Evolutionary conservation across 805 yeast genomes (phyloP).

Genomic region (Spathaspora hagerdaliae): DNA sequence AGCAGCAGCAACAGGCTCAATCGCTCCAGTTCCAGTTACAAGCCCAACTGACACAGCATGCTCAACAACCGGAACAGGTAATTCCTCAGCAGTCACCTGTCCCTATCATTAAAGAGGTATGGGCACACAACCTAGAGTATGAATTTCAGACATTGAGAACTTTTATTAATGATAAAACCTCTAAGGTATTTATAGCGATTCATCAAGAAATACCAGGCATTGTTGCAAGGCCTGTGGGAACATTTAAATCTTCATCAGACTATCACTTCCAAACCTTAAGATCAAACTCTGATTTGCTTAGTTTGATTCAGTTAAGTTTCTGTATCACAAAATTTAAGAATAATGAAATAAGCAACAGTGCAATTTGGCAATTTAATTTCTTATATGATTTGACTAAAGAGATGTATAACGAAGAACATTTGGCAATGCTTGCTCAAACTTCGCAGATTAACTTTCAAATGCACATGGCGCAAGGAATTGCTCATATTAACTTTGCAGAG

Average conservation of each 20-base stretch:
- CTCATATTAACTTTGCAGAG: conserved; percentile 77
- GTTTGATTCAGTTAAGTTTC: conserved; percentile 69
- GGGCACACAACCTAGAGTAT: conserved; percentile 64
- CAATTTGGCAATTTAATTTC: conserved; percentile 98
- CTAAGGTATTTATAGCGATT: conserved; percentile 53
- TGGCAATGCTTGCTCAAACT: conserved; percentile 72
- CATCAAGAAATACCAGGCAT: conserved; percentile 96
- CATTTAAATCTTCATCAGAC: conserved; percentile 82
- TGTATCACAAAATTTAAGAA: conserved; percentile 36
- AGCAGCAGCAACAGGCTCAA: conserved; percentile 13
- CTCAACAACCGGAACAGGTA: conserved; percentile 17
- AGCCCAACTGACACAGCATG: conserved; percentile 19
- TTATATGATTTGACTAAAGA: conserved; percentile 69
- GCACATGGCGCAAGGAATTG: conserved; percentile 75
- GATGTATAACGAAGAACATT: conserved; percentile 84
- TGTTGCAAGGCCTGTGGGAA: conserved; percentile 92
- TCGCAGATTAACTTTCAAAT: conserved; percentile 74
- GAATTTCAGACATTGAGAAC: conserved; percentile 63
- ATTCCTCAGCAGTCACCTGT: conserved; percentile 28
- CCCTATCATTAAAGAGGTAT: conserved; percentile 65
- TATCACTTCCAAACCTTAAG: conserved; percentile 95
- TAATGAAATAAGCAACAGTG: conserved; percentile 56
- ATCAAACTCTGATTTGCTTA: conserved; percentile 81
- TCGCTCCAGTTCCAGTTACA: conserved; percentile 13
- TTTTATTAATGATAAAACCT: conserved; percentile 48